These are phyloP conservation scores for Aspergillus fischeri DNA, from an alignment of 2,329 filamentous ascomycete species.

Conservation along the genomic window DNA sequence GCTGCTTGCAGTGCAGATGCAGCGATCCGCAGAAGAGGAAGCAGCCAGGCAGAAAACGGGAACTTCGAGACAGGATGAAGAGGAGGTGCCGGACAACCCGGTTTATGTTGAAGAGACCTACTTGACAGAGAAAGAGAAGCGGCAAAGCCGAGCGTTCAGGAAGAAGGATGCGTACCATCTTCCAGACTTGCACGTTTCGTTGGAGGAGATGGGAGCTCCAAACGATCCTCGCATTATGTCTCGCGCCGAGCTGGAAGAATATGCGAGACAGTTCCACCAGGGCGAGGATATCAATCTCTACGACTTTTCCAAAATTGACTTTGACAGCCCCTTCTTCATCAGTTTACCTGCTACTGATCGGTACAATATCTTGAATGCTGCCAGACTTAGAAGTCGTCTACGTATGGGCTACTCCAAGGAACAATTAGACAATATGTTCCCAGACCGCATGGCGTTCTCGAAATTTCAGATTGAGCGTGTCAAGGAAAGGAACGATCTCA, in stretches of 20 bases:
- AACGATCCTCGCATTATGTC: constrained; percentile 97
- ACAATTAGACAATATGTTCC: constrained; percentile 94
- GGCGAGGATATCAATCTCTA: constrained; percentile 87
- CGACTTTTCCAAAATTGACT: constrained; percentile 98
- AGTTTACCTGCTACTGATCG: constrained; percentile 84
- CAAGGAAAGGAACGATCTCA: constrained; percentile 86
- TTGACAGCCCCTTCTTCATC: constrained; percentile 91
- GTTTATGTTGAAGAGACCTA: constrained; percentile 90
- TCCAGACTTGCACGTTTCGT: constrained; percentile 72
- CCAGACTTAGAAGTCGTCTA: constrained; percentile 77
- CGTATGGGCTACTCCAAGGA: constrained; percentile 97
- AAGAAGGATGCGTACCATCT: constrained; percentile 95
- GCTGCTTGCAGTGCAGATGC: constrained; percentile 89
- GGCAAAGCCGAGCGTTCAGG: constrained; percentile 71
- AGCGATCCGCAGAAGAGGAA: constrained; percentile 82
- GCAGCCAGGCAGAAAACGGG: constrained; percentile 58
- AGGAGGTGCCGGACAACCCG: constrained; percentile 68
- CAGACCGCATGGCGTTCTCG: constrained; percentile 94
- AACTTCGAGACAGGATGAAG: constrained; percentile 48
- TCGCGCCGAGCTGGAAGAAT: constrained; percentile 87
- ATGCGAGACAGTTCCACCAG: constrained; percentile 84
- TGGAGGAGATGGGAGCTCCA: constrained; percentile 80
- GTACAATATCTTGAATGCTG: constrained; percentile 97
- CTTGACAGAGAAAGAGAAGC: constrained; percentile 72
- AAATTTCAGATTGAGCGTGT: constrained; percentile 95